Evolutionary conservation across 768 basidiomycete genomes (phyloP).

Genomic region (Mycena kentingensis): DNA sequence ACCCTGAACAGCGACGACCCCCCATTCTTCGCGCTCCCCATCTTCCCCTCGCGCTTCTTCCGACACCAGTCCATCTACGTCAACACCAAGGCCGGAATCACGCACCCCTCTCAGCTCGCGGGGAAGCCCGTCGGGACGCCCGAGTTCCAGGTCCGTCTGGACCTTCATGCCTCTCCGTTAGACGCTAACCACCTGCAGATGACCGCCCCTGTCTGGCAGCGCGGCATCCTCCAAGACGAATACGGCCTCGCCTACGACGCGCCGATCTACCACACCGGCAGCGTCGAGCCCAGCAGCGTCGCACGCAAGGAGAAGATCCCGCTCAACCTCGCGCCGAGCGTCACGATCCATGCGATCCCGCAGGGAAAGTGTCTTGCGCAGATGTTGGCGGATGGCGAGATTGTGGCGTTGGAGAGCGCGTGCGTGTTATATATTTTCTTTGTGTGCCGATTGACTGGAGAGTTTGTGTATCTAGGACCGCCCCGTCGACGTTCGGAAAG

Average conservation of each 20-base stretch:
- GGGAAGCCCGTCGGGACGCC: slow-evolving; percentile 23
- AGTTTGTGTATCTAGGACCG: slow-evolving; percentile 8
- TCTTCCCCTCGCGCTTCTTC: slow-evolving; percentile 24
- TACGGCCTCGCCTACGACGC: slow-evolving; percentile 19
- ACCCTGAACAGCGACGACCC: slow-evolving; percentile 16
- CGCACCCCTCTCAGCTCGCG: slow-evolving; percentile 17
- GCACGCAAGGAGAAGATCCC: slow-evolving; percentile 24
- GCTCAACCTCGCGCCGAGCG: slow-evolving; percentile 18
- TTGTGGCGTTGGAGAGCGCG: slow-evolving; percentile 23
- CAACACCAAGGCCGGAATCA: slow-evolving; percentile 20
- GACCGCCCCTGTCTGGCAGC: slow-evolving; percentile 26
- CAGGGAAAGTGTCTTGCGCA: slow-evolving; percentile 23
- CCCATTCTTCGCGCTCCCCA: slow-evolving; percentile 22
- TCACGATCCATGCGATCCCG: slow-evolving; percentile 16
- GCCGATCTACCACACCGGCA: slow-evolving; percentile 20
- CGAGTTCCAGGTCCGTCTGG: too few species aligned
- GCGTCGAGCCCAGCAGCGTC: slow-evolving; percentile 16
- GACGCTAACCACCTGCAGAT: too few species aligned
- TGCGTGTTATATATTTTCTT: background rate
- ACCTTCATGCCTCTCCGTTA: too few species aligned
- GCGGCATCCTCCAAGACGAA: slow-evolving; percentile 23
- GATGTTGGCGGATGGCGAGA: slow-evolving; percentile 24
- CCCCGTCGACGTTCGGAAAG: slow-evolving; percentile 20
- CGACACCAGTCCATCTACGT: slow-evolving; percentile 25
- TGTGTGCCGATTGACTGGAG: background rate